Conservation (phyloP, 192 early-diverging fungal genomes). For the Coemansia erecta region DNA sequence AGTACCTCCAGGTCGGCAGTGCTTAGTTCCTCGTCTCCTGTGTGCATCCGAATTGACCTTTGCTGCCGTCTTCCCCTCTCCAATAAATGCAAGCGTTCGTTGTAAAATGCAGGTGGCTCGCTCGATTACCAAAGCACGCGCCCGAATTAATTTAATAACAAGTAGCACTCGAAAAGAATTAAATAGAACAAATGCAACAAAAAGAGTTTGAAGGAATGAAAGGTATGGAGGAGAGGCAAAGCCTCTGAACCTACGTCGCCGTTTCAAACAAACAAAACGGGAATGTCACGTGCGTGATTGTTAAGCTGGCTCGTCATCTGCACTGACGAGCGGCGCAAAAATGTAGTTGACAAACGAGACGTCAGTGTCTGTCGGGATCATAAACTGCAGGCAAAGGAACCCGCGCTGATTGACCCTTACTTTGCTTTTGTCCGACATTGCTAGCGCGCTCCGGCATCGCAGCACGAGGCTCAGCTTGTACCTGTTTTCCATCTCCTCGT, state of each 20-base stretch:
- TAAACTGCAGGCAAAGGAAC: constrained; percentile 58
- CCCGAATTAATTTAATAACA: background rate
- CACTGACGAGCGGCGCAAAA: constrained; percentile 33
- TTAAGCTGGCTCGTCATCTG: constrained; percentile 16
- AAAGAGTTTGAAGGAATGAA: background rate
- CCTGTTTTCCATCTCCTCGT: constrained; percentile 42
- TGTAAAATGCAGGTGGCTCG: too few relatives aligned
- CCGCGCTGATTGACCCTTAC: constrained; percentile 56
- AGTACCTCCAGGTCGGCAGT: constrained; percentile 25
- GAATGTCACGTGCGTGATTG: too few relatives aligned
- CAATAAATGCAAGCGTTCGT: too few relatives aligned
- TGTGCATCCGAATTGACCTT: background rate
- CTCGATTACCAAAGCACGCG: background rate
- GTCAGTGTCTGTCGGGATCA: constrained; percentile 50
- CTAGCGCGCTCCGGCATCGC: constrained; percentile 52
- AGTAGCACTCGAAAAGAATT: background rate
- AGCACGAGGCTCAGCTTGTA: constrained; percentile 51
- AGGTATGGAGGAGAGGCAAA: background rate
- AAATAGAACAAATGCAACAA: constrained; percentile 2
- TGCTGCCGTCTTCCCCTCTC: background rate
- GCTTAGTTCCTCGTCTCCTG: background rate
- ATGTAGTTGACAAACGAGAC: constrained; percentile 52
- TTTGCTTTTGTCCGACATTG: constrained; percentile 54
- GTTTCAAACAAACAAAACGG: background rate
- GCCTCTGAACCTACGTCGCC: background rate